Evolutionary conservation across 352 stramenopile genomes (phyloP).

Genomic region (Phytopythium vexans): DNA sequence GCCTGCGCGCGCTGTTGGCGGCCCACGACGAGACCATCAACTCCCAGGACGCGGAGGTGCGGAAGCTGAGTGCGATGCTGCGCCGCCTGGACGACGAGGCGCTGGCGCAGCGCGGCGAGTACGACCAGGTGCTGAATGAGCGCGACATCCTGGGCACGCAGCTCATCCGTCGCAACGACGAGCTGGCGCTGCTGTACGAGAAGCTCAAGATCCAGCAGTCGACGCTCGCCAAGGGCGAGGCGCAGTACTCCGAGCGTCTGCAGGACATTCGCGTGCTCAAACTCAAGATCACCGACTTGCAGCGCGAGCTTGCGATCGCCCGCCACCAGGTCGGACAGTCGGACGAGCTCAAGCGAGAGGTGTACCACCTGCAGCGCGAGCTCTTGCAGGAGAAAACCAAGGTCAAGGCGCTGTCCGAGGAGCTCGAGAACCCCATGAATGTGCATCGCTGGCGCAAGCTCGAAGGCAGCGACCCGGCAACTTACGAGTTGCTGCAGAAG

Average conservation of each 20-base stretch:
- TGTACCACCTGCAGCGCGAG: slow-evolving; percentile 90
- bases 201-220: slow-evolving; percentile 97
- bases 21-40: slow-evolving; percentile 92
- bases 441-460: slow-evolving; percentile 97
- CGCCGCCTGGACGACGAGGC: slow-evolving; percentile 93
- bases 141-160: slow-evolving; percentile 96
- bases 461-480: slow-evolving; percentile 94
- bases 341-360: slow-evolving; percentile 87
- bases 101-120: slow-evolving; percentile 93
- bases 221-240: slow-evolving; percentile 91
- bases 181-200: slow-evolving; percentile 96
- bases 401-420: slow-evolving; percentile 94
- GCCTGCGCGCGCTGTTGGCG: slow-evolving; percentile 82
- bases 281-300: slow-evolving; percentile 93
- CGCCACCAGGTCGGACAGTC: slow-evolving; percentile 87
- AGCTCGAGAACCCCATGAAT: slow-evolving; percentile 97
- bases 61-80: slow-evolving; percentile 91
- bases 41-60: slow-evolving; percentile 94
- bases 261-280: slow-evolving; percentile 95
- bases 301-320: slow-evolving; percentile 89
- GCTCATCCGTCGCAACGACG: slow-evolving; percentile 95
- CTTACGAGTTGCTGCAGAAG: slow-evolving; percentile 96
- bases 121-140: slow-evolving; percentile 96
- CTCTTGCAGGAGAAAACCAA: slow-evolving; percentile 95
- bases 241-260: slow-evolving; percentile 91